A percentile compares a stretch with the other conserved stretches of the same genome.
These are phyloP conservation scores for Plectosphaerella plurivora DNA, from an alignment of 2,329 filamentous ascomycete species.

Conservation along the genomic window DNA sequence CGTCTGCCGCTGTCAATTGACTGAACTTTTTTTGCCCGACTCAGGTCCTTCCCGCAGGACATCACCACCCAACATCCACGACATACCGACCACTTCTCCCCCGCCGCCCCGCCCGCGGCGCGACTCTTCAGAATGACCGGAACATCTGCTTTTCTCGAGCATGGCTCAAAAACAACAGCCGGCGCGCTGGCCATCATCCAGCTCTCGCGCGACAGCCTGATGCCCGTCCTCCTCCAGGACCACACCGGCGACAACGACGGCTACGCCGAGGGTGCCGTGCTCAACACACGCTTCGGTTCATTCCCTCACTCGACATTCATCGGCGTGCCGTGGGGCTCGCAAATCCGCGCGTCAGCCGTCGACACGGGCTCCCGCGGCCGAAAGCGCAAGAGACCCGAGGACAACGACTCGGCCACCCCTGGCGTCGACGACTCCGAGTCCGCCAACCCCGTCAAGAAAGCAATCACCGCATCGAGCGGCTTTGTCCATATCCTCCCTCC, in stretches of 20 bases:
- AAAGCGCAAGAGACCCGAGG: conserved; percentile 52
- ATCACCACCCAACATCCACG: neutral
- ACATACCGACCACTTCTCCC: neutral
- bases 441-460: conserved; percentile 34
- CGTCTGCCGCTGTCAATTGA: neutral
- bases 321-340: conserved; percentile 81
- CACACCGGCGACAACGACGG: conserved; percentile 57
- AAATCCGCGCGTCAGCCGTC: conserved; percentile 83
- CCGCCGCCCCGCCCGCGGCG: neutral
- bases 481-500: conserved; percentile 77
- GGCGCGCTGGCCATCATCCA: conserved; percentile 78
- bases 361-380: conserved; percentile 87
- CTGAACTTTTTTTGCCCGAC: conserved; percentile 1
- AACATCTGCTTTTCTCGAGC: conserved; percentile 74
- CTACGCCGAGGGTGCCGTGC: conserved; percentile 71
- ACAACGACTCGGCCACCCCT: conserved; percentile 23
- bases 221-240: conserved; percentile 67
- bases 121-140: conserved; percentile 24
- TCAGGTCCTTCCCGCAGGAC: neutral
- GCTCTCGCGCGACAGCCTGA: conserved; percentile 79
- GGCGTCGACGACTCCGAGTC: conserved; percentile 22
- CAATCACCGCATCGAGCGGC: conserved; percentile 55
- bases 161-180: conserved; percentile 55
- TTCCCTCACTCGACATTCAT: conserved; percentile 78
- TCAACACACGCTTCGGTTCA: conserved; percentile 92